phyloP scores from a whole-genome alignment of 2,329 filamentous ascomycete genomes.

The Remersonia thermophila region DNA sequence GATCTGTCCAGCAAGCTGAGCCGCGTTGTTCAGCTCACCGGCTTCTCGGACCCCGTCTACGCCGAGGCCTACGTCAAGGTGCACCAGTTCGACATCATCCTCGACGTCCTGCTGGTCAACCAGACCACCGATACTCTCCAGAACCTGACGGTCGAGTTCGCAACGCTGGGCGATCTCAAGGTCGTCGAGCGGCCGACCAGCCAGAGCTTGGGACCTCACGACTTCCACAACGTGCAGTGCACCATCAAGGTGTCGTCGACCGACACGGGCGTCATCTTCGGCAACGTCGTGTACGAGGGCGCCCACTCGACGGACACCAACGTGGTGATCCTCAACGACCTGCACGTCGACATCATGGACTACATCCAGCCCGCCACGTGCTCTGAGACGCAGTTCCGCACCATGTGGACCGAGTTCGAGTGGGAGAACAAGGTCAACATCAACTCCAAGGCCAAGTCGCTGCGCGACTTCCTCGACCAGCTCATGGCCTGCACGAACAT shows the following conservation, averaged over 20 bases:
- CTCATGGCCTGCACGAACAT: slow-evolving; percentile 98
- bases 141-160: slow-evolving; percentile 94
- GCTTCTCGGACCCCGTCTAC: slow-evolving; percentile 96
- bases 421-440: slow-evolving; percentile 99
- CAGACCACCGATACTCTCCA: slow-evolving; percentile 94
- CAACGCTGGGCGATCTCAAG: slow-evolving; percentile 94
- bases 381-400: slow-evolving; percentile 95
- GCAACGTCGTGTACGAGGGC: slow-evolving; percentile 95
- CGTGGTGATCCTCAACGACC: slow-evolving; percentile 94
- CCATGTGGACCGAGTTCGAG: slow-evolving; percentile 99
- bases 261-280: slow-evolving; percentile 96
- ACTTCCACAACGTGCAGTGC: slow-evolving; percentile 96
- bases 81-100: slow-evolving; percentile 95
- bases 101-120: slow-evolving; percentile 93
- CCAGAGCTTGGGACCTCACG: slow-evolving; percentile 87
- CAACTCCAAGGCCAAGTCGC: slow-evolving; percentile 86
- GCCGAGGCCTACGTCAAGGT: slow-evolving; percentile 99
- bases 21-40: slow-evolving; percentile 90
- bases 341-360: slow-evolving; percentile 99
- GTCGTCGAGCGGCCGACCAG: slow-evolving; percentile 94
- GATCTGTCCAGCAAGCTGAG: slow-evolving; percentile 89
- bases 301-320: slow-evolving; percentile 85
- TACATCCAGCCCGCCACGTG: slow-evolving; percentile 97
- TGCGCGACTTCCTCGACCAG: slow-evolving; percentile 84
- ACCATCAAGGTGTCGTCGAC: slow-evolving; percentile 98